Evolutionary conservation across 768 basidiomycete genomes (phyloP).

Genomic region (Vishniacozyma victoriae): DNA sequence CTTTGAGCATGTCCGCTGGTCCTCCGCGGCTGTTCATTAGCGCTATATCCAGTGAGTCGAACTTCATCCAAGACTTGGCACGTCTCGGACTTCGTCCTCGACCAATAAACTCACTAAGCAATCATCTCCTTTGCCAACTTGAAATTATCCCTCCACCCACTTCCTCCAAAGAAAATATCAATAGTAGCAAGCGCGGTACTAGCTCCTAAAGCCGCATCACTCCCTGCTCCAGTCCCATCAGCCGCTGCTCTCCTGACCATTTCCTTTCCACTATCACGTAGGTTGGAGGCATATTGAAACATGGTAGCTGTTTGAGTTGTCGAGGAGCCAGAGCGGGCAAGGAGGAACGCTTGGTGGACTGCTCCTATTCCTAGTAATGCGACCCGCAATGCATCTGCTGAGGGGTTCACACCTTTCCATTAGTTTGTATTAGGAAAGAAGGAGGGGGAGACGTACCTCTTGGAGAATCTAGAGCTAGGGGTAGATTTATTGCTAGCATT

Average conservation of each 20-base stretch:
- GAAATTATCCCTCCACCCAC: slow-evolving; percentile 49
- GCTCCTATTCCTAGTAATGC: slow-evolving; percentile 50
- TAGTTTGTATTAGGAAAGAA: background rate
- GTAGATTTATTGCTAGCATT: slow-evolving; percentile 50
- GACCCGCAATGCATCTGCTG: slow-evolving; percentile 50
- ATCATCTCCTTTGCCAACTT: slow-evolving; percentile 49
- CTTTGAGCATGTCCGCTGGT: slow-evolving; percentile 48
- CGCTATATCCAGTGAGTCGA: too few relatives aligned
- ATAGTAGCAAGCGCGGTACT: slow-evolving; percentile 34
- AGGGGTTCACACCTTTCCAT: slow-evolving; percentile 41
- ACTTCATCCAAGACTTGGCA: too few relatives aligned
- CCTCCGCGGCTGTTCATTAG: slow-evolving; percentile 46
- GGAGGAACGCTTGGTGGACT: slow-evolving; percentile 51
- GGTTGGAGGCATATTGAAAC: slow-evolving; percentile 47
- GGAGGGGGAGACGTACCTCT: slow-evolving; percentile 22
- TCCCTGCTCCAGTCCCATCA: slow-evolving; percentile 32
- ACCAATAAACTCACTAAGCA: slow-evolving; percentile 45
- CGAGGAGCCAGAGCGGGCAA: slow-evolving; percentile 43
- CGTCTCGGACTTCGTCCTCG: too few relatives aligned
- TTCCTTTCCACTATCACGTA: slow-evolving; percentile 47
- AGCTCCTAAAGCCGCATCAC: slow-evolving; percentile 37
- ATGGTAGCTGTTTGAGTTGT: slow-evolving; percentile 37
- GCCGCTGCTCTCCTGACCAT: slow-evolving; percentile 45
- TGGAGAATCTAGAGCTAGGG: slow-evolving; percentile 50
- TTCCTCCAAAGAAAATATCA: slow-evolving; percentile 52